Base-by-base conservation (phyloP, 768 basidiomycete genomes). In the Amanita phalloides region DNA sequence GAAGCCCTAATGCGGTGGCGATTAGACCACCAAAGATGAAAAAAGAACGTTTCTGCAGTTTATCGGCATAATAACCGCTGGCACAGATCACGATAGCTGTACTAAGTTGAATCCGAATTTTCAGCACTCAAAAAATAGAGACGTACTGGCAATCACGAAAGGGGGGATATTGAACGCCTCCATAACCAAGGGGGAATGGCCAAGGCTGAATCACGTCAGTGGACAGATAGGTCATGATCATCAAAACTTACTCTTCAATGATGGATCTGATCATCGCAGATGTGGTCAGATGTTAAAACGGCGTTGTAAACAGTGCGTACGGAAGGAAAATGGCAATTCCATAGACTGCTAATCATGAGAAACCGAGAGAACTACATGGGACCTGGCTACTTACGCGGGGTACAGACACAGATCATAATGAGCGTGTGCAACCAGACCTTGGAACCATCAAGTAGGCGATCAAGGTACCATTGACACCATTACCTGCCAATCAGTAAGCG, bases 301-400 rank as follows among this genome's bases (percentile, higher is more conserved):
- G 28, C 5, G 33, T 8, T 6, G 5, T 10, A 32, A 32, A 32
- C 6, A 2, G 7, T 20, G 72, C 83, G 58, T 60, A 84, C 79
- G 82, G 82, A 30, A 85, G 64, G 70, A 86, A 86, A 23, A 84
- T 65, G 4, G 84, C 81, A 46, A 84, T 83, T 3, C 83, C 84
- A 57, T 80, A 84, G 2, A 84, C 83, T 84, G 36, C 37, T 9
- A 53, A 45, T 6, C 8, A 68, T 70, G 20, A 42, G 33, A 13
- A 36, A 1, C 9, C 42, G 21, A 10, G 1, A 21, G 10, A 32
- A 11, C 32, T 10, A 25, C 32, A 32, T 30, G 6, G 3, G 49
- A 32, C 35, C 9, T 73, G 81, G 9, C 10, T 6, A 72, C 83
- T 65, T 60, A 86, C 84, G 59, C 23, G 83, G 84, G 2, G 63